Evolutionary conservation across 2,329 filamentous ascomycete species (phyloP).

Genomic region (Claviceps pazoutovae): DNA sequence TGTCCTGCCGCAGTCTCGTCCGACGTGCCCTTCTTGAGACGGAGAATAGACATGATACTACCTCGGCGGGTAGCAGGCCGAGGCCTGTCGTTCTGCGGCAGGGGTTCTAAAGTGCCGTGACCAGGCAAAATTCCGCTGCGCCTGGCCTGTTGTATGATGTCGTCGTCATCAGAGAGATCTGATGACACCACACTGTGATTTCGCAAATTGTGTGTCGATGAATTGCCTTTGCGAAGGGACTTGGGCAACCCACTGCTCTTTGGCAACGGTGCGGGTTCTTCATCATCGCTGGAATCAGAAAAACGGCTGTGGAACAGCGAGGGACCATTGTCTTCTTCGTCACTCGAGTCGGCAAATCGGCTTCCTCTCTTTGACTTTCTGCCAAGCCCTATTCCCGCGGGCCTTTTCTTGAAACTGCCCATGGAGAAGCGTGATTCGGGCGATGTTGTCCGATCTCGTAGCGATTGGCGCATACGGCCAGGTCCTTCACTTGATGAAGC

Average conservation of each 20-base stretch:
- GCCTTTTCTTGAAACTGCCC: constrained; percentile 26
- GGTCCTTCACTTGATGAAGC: constrained; percentile 7
- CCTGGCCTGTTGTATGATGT: constrained; percentile 23
- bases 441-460: constrained; percentile 25
- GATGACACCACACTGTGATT: constrained; percentile 28
- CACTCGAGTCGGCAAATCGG: constrained; percentile 49
- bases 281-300: constrained; percentile 19
- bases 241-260: constrained; percentile 21
- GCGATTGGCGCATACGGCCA: constrained; percentile 29
- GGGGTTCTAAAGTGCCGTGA: constrained; percentile 20
- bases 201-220: background rate
- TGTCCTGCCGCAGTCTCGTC: constrained; percentile 49
- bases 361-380: constrained; percentile 28
- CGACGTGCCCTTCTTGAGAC: constrained; percentile 41
- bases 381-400: constrained; percentile 24
- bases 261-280: constrained; percentile 6
- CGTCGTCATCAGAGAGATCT: constrained; percentile 46
- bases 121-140: constrained; percentile 18
- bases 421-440: constrained; percentile 24
- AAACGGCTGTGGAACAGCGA: constrained; percentile 44
- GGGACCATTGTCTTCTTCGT: constrained; percentile 32
- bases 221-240: constrained; percentile 16
- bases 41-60: constrained; percentile 46
- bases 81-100: constrained; percentile 8
- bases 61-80: constrained; percentile 21